A percentile compares a stretch with the other conserved stretches of the same genome.
phyloP scores from a whole-genome alignment of 2,329 filamentous ascomycete genomes.

The Pseudogymnoascus sp. region DNA sequence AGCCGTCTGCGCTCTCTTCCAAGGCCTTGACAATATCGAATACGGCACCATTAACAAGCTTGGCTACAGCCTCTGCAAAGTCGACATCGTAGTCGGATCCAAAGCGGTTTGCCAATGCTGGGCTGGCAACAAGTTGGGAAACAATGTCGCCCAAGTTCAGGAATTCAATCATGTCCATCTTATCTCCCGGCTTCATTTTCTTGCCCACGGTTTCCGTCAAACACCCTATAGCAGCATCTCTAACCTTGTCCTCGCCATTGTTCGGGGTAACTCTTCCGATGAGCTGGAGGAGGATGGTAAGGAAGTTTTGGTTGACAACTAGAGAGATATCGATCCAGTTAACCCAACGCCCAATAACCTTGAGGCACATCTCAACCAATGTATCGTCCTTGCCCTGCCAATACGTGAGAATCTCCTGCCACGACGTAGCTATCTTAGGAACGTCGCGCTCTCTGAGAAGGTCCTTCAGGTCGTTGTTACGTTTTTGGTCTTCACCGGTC shows the following conservation, averaged over 20 bases:
- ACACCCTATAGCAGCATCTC: conserved; percentile 87
- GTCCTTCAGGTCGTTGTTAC: conserved; percentile 87
- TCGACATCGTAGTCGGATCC: conserved; percentile 91
- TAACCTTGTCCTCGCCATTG: conserved; percentile 66
- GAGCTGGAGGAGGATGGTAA: conserved; percentile 77
- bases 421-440: conserved; percentile 78
- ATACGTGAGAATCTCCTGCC: conserved; percentile 80
- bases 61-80: conserved; percentile 88
- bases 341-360: conserved; percentile 93
- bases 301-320: conserved; percentile 83
- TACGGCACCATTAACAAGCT: conserved; percentile 85
- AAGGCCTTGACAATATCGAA: conserved; percentile 82
- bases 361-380: conserved; percentile 81
- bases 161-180: conserved; percentile 88
- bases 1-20: conserved; percentile 57
- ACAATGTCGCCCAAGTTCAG: conserved; percentile 83
- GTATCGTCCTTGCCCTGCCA: conserved; percentile 61
- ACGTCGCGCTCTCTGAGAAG: conserved; percentile 80
- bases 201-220: conserved; percentile 95
- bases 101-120: conserved; percentile 70
- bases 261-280: conserved; percentile 65
- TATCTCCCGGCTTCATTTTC: conserved; percentile 93
- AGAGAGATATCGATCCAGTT: conserved; percentile 98
- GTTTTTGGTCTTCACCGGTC: conserved; percentile 70
- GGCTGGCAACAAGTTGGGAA: conserved; percentile 75